Base-by-base conservation (phyloP, 441 rosid genomes). In the Monsonia emarginata region DNA sequence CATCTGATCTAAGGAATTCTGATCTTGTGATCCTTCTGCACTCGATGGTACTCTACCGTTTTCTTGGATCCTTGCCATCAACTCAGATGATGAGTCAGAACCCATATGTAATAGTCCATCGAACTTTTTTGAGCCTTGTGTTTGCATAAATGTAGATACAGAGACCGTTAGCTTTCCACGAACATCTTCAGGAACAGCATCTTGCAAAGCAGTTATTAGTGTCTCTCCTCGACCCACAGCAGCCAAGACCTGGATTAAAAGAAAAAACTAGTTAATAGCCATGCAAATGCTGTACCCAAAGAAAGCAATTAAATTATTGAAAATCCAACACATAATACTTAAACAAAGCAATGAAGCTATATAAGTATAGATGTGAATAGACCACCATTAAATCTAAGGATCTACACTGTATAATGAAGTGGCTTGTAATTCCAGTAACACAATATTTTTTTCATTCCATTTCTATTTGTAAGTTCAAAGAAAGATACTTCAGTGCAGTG, bases 141-240 rank as follows among this genome's bases (percentile, higher is more conserved):
- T 75, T 16, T 74, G 76, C 84, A 91, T 60, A 71, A 95, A 78
- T 68, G 79, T 88, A 44, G 93, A 82, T 38, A 84, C 85, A 57
- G 97, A 73, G 66, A 80, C 65, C 58, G 84, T 87, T 61, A 95
- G 92, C 77, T 86, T 95, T 73, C 34, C 99, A 46, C 90, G 88
- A 80, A 91, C 99, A 25, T 95, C 97, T 78, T 87, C 97, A 7
- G 97, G 97, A 66, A 95, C 95, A 34, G 91, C 97, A 79, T 85
- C 88, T 83, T 95, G 82, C 81, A 95, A 79, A 65, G 97, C 99
- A 69, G 72, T 84, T 79, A 91, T 57, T 69, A 95, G 46, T 22
- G 97, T 83, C 84, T 88, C 95, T 74, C 99, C 99, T 82, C 82
- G 91, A 78, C 78, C 79, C 30, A 95, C 88, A 73, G 96, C 97